phyloP scores from a whole-genome alignment of 2,329 filamentous ascomycete species.

The Sporothrix humicola region DNA sequence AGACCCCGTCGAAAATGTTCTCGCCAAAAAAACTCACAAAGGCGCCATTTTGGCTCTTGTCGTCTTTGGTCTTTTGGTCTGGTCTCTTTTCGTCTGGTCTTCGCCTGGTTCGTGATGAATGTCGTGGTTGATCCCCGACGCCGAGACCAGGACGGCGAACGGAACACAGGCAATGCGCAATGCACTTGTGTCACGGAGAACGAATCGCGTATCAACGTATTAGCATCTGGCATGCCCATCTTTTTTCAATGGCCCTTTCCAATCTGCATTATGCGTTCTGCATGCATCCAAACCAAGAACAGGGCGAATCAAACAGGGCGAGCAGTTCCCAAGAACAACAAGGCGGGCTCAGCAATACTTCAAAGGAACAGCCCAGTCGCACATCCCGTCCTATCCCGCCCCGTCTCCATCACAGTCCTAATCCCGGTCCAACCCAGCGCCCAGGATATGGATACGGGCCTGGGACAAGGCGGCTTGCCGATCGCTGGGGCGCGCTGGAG shows the following conservation, averaged over 20 bases:
- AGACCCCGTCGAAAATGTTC: no score
- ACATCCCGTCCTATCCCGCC: not conserved
- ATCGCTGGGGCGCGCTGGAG: slow-evolving; percentile 17
- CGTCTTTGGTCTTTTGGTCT: not conserved
- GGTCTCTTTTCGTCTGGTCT: not conserved
- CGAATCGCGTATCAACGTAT: no score
- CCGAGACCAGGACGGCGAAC: slow-evolving; percentile 12
- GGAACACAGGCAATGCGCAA: not conserved
- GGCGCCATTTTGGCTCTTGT: not conserved
- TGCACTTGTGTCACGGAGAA: not conserved
- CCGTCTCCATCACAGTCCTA: not conserved
- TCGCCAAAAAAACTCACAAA: no score
- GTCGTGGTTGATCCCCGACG: not conserved
- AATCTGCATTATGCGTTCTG: not conserved
- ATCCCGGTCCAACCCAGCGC: slow-evolving; percentile 19
- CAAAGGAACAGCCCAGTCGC: not conserved
- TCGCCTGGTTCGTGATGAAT: not conserved
- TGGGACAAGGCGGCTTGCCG: slow-evolving; percentile 13
- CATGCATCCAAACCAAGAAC: slow-evolving; percentile 8
- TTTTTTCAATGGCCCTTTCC: not conserved
- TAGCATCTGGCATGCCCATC: slow-evolving; percentile 2
- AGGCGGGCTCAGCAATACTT: not conserved
- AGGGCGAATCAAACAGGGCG: slow-evolving; percentile 6
- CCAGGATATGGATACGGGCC: slow-evolving; percentile 18
- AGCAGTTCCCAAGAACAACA: not conserved